These are phyloP conservation scores for Lentinula aciculospora DNA, from an alignment of 768 basidiomycete species.

Conservation along the genomic window DNA sequence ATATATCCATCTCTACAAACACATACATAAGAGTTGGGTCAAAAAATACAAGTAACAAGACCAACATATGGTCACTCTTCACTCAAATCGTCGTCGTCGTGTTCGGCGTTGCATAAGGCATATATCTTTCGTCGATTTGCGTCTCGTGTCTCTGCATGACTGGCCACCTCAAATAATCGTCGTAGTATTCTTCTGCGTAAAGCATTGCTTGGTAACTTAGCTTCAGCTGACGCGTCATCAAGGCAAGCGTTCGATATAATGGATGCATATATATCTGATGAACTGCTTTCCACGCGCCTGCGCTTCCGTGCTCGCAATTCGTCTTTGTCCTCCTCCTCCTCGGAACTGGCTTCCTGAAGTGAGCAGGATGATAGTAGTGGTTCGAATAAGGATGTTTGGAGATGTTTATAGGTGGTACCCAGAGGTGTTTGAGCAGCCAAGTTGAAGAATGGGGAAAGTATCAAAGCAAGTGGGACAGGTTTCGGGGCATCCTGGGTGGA, in stretches of 20 bases:
- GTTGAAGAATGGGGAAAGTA: conserved; percentile 65
- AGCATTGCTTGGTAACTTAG: conserved; percentile 23
- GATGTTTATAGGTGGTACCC: conserved; percentile 63
- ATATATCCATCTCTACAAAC: no score
- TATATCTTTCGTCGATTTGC: conserved; percentile 82
- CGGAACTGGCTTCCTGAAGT: conserved; percentile 22
- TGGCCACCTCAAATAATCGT: conserved; percentile 68
- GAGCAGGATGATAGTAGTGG: conserved; percentile 57
- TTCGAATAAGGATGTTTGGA: conserved; percentile 61
- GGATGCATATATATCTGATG: conserved; percentile 25
- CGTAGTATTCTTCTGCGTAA: conserved; percentile 54
- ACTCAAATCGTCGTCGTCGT: conserved; percentile 35
- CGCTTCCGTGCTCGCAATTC: conserved; percentile 40
- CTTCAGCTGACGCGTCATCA: conserved; percentile 32
- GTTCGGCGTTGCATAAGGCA: conserved; percentile 64
- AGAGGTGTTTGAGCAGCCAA: conserved; percentile 67
- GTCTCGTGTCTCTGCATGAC: conserved; percentile 68
- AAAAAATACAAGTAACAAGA: neutral
- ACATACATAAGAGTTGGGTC: neutral
- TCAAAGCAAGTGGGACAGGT: conserved; percentile 44
- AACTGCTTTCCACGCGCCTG: conserved; percentile 21
- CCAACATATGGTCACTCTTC: neutral
- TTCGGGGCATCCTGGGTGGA: conserved; percentile 18
- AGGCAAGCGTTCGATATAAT: conserved; percentile 53
- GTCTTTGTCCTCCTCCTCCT: conserved; percentile 28